Evolutionary conservation across 352 stramenopile genomes (phyloP).

Genomic region (Globisporangium splendens): DNA sequence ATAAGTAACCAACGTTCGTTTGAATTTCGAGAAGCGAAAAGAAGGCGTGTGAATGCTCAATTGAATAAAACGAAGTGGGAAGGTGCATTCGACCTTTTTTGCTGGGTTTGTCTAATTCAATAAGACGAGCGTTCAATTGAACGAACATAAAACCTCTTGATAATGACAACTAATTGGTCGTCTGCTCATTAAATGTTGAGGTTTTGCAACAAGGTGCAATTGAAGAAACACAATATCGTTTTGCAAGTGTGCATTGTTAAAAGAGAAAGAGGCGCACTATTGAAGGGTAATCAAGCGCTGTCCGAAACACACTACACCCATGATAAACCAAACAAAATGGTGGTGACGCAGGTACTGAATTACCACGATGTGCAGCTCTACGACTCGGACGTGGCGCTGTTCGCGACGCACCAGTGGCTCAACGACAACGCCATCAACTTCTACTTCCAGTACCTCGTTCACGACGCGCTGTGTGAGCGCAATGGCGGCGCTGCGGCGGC

Average conservation of each 20-base stretch:
- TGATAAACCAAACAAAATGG: too few species aligned
- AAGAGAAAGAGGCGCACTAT: too few species aligned
- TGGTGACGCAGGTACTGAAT: slow-evolving; percentile 46
- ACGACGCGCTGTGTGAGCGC: slow-evolving; percentile 41
- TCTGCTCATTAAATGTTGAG: too few species aligned
- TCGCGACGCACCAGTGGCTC: slow-evolving; percentile 56
- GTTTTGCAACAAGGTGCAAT: too few species aligned
- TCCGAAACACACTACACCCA: too few species aligned
- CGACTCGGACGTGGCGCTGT: slow-evolving; percentile 73
- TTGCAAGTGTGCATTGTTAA: too few species aligned
- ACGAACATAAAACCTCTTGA: too few species aligned
- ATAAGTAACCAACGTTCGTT: slow-evolving; percentile 10
- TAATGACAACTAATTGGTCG: too few species aligned
- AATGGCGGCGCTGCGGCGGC: not conserved
- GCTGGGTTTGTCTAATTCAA: not conserved
- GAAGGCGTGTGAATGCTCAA: not conserved
- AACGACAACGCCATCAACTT: slow-evolving; percentile 87
- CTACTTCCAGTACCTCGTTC: slow-evolving; percentile 62
- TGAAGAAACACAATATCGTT: too few species aligned
- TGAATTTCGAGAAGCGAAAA: not conserved
- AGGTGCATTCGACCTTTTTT: too few species aligned
- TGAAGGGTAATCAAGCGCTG: too few species aligned
- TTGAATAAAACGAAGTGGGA: not conserved
- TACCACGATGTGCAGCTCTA: slow-evolving; percentile 85
- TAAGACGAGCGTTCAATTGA: not conserved